These are phyloP conservation scores for Solanum infundibuliforme DNA, from an alignment of 257 asterid genomes.

Conservation along the genomic window DNA sequence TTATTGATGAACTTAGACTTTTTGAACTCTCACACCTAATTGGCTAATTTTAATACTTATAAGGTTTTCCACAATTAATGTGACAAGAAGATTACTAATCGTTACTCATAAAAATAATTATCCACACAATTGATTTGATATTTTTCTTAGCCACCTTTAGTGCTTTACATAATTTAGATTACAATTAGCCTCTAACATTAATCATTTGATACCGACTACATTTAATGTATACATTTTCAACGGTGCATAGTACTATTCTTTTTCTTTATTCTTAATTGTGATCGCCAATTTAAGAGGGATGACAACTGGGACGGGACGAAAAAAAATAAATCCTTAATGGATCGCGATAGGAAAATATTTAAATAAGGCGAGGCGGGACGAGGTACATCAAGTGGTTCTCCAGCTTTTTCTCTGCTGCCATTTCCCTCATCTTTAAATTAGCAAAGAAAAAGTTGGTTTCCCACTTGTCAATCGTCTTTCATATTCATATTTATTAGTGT, in stretches of 20 bases:
- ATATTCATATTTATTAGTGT: background rate
- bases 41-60: no score
- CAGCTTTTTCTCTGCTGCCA: background rate
- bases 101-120: background rate
- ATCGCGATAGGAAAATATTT: background rate
- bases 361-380: background rate
- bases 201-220: background rate
- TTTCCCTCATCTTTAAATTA: background rate
- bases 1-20: no score
- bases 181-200: background rate
- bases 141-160: background rate
- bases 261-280: background rate
- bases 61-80: background rate
- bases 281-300: background rate
- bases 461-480: background rate
- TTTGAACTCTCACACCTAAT: no score
- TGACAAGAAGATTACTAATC: no score
- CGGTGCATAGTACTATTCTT: background rate
- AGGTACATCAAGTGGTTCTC: background rate
- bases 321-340: no score
- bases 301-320: background rate
- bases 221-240: background rate
- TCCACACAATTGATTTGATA: background rate
- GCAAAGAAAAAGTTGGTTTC: background rate
- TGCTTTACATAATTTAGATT: background rate